Percentiles rank a stretch among this genome's conserved stretches.
phyloP scores from a whole-genome alignment of 176 grass and related monocot genomes.

The Alopecurus myosuroides region DNA sequence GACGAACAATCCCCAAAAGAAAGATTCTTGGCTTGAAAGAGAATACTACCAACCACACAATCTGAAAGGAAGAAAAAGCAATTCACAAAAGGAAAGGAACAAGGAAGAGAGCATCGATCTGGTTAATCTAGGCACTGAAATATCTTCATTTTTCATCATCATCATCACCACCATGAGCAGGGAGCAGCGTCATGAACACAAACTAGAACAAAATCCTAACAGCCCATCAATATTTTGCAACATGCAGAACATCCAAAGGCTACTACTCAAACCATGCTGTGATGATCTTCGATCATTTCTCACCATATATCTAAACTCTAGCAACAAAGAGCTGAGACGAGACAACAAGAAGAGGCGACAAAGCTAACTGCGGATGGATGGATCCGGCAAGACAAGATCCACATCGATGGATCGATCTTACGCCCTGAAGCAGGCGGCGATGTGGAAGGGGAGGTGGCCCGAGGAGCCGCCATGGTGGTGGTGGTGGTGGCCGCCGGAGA shows the following conservation, averaged over 20 bases:
- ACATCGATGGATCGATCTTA: slow-evolving; percentile 3
- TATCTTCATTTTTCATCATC: slow-evolving; percentile 25
- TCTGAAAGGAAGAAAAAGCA: neutral
- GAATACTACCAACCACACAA: slow-evolving; percentile 7
- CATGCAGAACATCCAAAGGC: slow-evolving; percentile 13
- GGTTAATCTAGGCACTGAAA: slow-evolving; percentile 30
- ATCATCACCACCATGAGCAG: neutral
- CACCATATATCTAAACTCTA: slow-evolving; percentile 21
- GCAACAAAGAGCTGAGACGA: neutral
- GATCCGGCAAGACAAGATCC: neutral
- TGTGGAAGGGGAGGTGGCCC: slow-evolving; percentile 56
- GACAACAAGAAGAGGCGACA: neutral
- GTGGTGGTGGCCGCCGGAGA: neutral
- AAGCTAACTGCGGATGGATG: neutral
- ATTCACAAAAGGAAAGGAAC: slow-evolving; percentile 9
- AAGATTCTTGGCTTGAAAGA: slow-evolving; percentile 10
- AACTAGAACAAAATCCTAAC: neutral
- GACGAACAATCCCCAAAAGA: neutral
- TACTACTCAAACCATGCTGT: neutral
- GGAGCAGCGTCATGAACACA: too few relatives aligned
- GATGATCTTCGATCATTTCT: slow-evolving; percentile 38
- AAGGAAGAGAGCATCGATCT: neutral
- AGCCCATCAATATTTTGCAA: slow-evolving; percentile 1
- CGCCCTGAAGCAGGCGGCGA: slow-evolving; percentile 74
- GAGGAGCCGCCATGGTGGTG: slow-evolving; percentile 27